phyloP scores from a whole-genome alignment of 2,329 filamentous ascomycete genomes.

The Neopestalotiopsis sp. region DNA sequence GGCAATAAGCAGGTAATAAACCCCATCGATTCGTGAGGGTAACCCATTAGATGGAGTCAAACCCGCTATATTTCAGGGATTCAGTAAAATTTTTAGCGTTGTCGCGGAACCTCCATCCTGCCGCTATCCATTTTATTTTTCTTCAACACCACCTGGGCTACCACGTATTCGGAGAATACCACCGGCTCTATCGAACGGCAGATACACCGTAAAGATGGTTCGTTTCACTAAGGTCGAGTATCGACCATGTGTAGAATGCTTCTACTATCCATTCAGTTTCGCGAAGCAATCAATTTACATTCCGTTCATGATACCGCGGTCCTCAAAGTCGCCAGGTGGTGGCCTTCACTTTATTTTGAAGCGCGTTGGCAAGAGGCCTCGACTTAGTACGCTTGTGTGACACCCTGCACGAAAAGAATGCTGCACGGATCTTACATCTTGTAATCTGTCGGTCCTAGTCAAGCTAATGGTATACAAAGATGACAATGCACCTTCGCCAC shows the following conservation, averaged over 20 bases:
- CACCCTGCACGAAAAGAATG: neutral
- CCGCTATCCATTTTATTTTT: neutral
- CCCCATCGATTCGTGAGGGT: neutral
- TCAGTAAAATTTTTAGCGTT: neutral
- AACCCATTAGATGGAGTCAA: neutral
- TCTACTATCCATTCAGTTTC: no score
- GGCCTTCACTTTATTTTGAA: neutral
- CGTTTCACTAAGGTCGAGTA: neutral
- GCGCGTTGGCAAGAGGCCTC: neutral
- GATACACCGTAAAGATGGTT: neutral
- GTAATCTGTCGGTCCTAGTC: neutral
- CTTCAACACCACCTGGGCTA: neutral
- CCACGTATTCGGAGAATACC: neutral
- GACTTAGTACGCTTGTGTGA: neutral
- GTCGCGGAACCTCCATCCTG: neutral
- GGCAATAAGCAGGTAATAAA: conserved; percentile 1
- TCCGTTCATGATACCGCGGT: no score
- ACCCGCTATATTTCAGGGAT: neutral
- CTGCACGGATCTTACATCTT: neutral
- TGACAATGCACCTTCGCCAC: neutral
- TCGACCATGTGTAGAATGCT: no score
- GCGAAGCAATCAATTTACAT: no score
- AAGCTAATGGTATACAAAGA: neutral
- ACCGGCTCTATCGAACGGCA: neutral
- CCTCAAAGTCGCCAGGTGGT: no score